These are phyloP conservation scores for Neofusicoccum parvum DNA, from an alignment of 2,329 filamentous ascomycete genomes.

Conservation along the genomic window DNA sequence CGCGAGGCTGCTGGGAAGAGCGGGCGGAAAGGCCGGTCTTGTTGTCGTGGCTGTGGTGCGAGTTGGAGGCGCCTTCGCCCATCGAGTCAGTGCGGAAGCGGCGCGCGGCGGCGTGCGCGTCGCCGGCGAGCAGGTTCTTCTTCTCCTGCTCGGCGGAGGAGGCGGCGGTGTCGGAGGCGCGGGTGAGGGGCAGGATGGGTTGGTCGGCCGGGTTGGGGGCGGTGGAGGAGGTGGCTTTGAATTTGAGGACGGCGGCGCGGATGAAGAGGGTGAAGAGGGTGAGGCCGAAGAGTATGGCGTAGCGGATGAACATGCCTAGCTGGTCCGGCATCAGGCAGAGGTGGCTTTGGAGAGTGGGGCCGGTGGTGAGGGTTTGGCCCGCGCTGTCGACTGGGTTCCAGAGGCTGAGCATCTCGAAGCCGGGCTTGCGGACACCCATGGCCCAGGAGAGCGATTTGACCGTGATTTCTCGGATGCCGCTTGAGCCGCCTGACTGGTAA, in stretches of 20 bases:
- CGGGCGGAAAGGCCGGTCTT: slow-evolving; percentile 30
- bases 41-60: slow-evolving; percentile 31
- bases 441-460: slow-evolving; percentile 96
- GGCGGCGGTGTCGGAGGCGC: slow-evolving; percentile 21
- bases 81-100: slow-evolving; percentile 23
- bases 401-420: slow-evolving; percentile 83
- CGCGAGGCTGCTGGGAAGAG: slow-evolving; percentile 30
- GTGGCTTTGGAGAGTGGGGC: slow-evolving; percentile 76
- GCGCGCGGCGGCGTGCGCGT: not conserved
- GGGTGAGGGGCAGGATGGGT: slow-evolving; percentile 33
- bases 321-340: slow-evolving; percentile 91
- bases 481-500: slow-evolving; percentile 58
- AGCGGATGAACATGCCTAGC: slow-evolving; percentile 78
- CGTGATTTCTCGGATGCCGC: slow-evolving; percentile 73
- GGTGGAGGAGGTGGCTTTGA: not conserved
- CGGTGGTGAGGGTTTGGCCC: slow-evolving; percentile 41
- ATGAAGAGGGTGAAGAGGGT: slow-evolving; percentile 53
- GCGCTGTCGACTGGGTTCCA: slow-evolving; percentile 81
- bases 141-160: slow-evolving; percentile 32
- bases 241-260: slow-evolving; percentile 39
- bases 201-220: slow-evolving; percentile 4
- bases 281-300: slow-evolving; percentile 63
- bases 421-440: slow-evolving; percentile 88
- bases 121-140: slow-evolving; percentile 13
- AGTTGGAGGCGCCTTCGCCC: slow-evolving; percentile 32